Evolutionary conservation across 768 basidiomycete species (phyloP).

Genomic region (Pleurotus ostreatus): DNA sequence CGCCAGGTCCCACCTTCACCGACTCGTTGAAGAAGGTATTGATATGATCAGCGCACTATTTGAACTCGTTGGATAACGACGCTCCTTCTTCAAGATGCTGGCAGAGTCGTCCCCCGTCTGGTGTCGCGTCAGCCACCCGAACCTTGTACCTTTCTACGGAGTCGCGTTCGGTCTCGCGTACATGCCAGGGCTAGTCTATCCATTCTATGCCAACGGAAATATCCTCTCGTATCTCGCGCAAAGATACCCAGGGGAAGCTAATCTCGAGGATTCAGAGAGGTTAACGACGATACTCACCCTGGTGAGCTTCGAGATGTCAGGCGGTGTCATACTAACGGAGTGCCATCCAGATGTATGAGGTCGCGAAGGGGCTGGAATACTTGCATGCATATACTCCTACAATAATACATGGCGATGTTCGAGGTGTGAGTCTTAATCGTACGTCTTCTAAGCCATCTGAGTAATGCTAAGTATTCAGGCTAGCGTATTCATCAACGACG

Average conservation of each 20-base stretch:
- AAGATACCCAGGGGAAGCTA: not conserved
- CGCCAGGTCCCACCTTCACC: not conserved
- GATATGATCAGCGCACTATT: not conserved
- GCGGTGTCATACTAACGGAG: too few relatives aligned
- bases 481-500: too few relatives aligned
- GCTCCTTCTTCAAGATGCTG: not conserved
- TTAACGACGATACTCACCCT: not conserved
- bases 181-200: conserved; percentile 22
- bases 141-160: conserved; percentile 19
- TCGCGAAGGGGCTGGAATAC: conserved; percentile 20
- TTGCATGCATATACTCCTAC: conserved; percentile 15
- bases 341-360: conserved; percentile 10
- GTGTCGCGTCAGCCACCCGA: conserved; percentile 15
- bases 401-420: conserved; percentile 24
- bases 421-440: conserved; percentile 12
- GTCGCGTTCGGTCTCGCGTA: conserved; percentile 13
- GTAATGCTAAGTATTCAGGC: too few relatives aligned
- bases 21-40: not conserved
- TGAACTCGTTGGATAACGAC: too few relatives aligned
- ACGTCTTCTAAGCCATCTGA: not conserved
- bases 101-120: conserved; percentile 1
- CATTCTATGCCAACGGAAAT: conserved; percentile 19
- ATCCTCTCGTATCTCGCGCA: conserved; percentile 16
- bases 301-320: not conserved
- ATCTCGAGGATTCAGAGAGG: not conserved